These are phyloP conservation scores for Eucalyptus polyanthemos DNA, from an alignment of 345 rosid genomes.

Conservation along the genomic window DNA sequence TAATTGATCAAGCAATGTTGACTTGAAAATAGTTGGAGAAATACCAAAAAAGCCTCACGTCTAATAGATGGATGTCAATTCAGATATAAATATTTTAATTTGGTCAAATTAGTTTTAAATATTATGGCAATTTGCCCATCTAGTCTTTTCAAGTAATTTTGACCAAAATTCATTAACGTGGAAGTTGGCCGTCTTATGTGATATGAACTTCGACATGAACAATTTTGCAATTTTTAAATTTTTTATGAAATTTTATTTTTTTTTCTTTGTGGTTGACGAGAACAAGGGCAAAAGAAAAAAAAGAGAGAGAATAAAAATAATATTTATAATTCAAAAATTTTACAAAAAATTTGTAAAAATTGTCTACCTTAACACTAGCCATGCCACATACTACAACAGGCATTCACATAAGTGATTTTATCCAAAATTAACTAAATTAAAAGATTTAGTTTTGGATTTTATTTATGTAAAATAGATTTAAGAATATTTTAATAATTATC, in stretches of 20 bases:
- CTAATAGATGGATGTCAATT: neutral
- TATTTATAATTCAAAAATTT: neutral
- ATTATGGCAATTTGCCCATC: neutral
- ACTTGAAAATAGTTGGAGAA: neutral
- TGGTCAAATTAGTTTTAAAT: neutral
- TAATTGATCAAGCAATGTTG: neutral
- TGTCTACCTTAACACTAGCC: neutral
- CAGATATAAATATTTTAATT: neutral
- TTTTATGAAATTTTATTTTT: neutral
- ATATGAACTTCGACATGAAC: accelerated
- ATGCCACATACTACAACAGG: accelerated
- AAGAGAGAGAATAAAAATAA: neutral
- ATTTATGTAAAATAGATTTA: neutral
- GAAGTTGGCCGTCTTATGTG: accelerated
- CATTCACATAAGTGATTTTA: neutral
- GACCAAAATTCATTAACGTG: neutral
- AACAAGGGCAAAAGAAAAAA: accelerated
- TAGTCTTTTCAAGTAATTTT: neutral
- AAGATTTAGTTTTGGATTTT: neutral
- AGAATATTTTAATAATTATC: neutral
- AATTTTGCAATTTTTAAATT: neutral
- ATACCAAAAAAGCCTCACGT: neutral
- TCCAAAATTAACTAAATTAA: neutral
- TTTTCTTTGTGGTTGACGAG: neutral
- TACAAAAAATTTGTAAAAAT: neutral